phyloP scores from a whole-genome alignment of 2,329 filamentous ascomycete species.

The Fusarium tupiense region DNA sequence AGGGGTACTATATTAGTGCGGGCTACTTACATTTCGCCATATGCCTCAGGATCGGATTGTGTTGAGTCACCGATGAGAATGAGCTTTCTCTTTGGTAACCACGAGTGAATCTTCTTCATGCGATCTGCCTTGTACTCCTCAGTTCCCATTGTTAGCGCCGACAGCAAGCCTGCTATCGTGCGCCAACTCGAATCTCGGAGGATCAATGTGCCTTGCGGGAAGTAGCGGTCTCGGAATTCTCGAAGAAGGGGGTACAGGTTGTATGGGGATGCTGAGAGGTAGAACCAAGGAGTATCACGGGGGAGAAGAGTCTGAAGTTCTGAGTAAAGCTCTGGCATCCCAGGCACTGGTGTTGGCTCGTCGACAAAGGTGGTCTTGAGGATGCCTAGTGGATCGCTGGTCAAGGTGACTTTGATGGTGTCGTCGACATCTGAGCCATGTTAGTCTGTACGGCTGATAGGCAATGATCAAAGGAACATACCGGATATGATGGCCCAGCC shows the following conservation, averaged over 20 bases:
- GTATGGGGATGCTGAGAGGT: conserved; percentile 92
- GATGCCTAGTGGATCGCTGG: conserved; percentile 81
- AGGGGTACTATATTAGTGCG: background rate
- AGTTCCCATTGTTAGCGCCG: conserved; percentile 81
- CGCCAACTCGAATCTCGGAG: conserved; percentile 88
- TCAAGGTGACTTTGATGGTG: conserved; percentile 92
- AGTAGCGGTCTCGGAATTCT: conserved; percentile 75
- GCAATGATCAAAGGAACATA: conserved; percentile 44
- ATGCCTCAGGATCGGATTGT: conserved; percentile 90
- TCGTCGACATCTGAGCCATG: conserved; percentile 80
- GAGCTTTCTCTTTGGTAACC: conserved; percentile 82
- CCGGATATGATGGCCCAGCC: conserved; percentile 87
- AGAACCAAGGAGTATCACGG: conserved; percentile 81
- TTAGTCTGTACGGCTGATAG: background rate
- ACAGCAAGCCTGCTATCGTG: conserved; percentile 81
- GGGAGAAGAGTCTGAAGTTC: conserved; percentile 66
- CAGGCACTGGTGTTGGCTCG: conserved; percentile 73
- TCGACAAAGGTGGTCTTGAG: conserved; percentile 86
- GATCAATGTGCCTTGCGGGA: conserved; percentile 81
- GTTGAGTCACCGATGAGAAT: conserved; percentile 91
- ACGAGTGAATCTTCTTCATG: conserved; percentile 79
- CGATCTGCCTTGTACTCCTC: conserved; percentile 86
- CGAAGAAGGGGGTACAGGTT: conserved; percentile 91
- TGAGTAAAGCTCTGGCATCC: conserved; percentile 87
- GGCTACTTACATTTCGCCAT: conserved; percentile 75